Percentiles rank a stretch among this genome's conserved stretches.
Evolutionary conservation across 805 yeast genomes (phyloP).

Genomic region (Suhomyces xylopsoci): DNA sequence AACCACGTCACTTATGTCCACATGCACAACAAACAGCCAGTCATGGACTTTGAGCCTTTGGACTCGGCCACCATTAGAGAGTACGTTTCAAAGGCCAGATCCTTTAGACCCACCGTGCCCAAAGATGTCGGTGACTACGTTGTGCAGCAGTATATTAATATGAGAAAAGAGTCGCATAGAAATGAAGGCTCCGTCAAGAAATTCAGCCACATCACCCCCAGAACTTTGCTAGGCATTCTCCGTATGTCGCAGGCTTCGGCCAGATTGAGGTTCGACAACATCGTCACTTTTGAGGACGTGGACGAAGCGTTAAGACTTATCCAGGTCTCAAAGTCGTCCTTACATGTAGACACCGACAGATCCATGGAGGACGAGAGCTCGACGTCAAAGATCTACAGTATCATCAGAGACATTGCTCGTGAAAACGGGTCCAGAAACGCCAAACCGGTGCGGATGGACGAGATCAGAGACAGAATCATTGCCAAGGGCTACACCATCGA

Average conservation of each 20-base stretch:
- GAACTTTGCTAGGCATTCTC: slow-evolving; percentile 86
- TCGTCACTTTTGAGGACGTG: slow-evolving; percentile 75
- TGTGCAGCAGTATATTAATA: slow-evolving; percentile 78
- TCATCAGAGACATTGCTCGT: slow-evolving; percentile 59
- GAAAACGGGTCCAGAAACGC: slow-evolving; percentile 26
- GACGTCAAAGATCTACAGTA: slow-evolving; percentile 66
- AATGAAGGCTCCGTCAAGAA: slow-evolving; percentile 74
- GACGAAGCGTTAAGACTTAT: slow-evolving; percentile 91
- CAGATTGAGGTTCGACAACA: slow-evolving; percentile 73
- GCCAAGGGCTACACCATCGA: slow-evolving; percentile 82
- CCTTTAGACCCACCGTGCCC: slow-evolving; percentile 81
- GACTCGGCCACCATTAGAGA: slow-evolving; percentile 81
- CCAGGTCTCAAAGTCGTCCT: slow-evolving; percentile 82
- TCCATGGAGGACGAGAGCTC: slow-evolving; percentile 62
- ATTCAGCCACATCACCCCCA: slow-evolving; percentile 91
- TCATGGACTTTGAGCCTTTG: slow-evolving; percentile 67
- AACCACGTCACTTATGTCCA: slow-evolving; percentile 94
- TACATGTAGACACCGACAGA: slow-evolving; percentile 50
- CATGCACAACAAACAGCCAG: slow-evolving; percentile 88
- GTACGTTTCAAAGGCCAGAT: slow-evolving; percentile 80
- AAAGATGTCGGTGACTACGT: slow-evolving; percentile 82
- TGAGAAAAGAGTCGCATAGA: slow-evolving; percentile 87
- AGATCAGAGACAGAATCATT: slow-evolving; percentile 60
- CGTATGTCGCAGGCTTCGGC: slow-evolving; percentile 95
- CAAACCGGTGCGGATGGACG: slow-evolving; percentile 40